Base-by-base conservation (phyloP, 108 stramenopile genomes). In the Cyclotella atomus region DNA sequence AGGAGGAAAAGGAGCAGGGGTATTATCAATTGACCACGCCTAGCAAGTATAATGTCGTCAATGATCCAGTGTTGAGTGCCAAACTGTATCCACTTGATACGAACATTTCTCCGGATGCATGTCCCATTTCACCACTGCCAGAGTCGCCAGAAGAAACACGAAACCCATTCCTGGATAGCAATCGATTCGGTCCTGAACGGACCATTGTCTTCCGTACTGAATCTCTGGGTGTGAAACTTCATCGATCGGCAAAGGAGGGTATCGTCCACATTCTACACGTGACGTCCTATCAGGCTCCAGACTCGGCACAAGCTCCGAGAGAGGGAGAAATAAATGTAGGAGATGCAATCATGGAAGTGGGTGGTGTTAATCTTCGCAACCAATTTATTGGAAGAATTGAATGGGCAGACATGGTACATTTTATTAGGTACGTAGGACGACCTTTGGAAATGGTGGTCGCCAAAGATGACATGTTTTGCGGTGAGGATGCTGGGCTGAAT, bases 291-390 rank as follows among this genome's bases (percentile, higher is more conserved):
- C 28, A 59, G 23, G 55, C 55, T 52, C 52, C 52, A 2, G 21
- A 52, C 2, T 10, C 1, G 45, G 56, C 64, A 3, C 14, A 17
- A 12, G 17, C 47, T 29, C 63, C 68, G n/a, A 36, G 50, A 30
- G 54, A 75, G 19, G 79, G 79, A 15, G 49, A 64, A 6, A 79
- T 95, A 29, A 62, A 85, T 41, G 76, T 76, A 3, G 93, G 93
- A 0, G 93, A 95, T 80, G 80, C 89, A 23, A 81, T 95, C 59
- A 79, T 91, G 57, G 93, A 95, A 71, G 91, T 90, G 38, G 93
- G 89, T 3, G 93, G 93, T 10, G 93, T 95, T 14, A 89, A 95
- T 55, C 63, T 95, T 15, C 83, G 93, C 17, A 34, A 60, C 16
- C 65, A 77, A 77, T 19, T 59, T 3, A 82, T 78, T 35, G 77